Conservation (phyloP, 1,284 basidiomycete species). For the Sporisorium exsertum region DNA sequence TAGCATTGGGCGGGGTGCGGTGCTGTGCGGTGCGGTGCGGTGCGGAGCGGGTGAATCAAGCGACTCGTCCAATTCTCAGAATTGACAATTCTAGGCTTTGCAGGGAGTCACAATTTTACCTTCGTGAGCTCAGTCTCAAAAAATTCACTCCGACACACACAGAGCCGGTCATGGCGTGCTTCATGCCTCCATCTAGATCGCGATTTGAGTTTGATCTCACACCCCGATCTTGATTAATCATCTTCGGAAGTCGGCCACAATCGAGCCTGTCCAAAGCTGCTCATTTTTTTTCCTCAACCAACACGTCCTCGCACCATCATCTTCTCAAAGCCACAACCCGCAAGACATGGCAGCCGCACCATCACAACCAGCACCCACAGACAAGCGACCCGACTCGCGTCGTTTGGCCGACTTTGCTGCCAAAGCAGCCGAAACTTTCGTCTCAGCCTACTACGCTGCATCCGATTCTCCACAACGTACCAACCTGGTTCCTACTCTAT, state of each 20-base stretch:
- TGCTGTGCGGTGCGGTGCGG: background rate
- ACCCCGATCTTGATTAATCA: background rate
- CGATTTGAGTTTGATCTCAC: too few relatives aligned
- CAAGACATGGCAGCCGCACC: constrained; percentile 9
- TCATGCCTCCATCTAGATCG: constrained; percentile 3
- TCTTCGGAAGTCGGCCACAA: constrained; percentile 23
- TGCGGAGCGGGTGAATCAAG: constrained; percentile 3
- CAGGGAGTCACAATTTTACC: background rate
- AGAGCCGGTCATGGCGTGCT: constrained; percentile 20
- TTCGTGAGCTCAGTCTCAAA: background rate
- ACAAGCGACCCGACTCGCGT: constrained; percentile 37
- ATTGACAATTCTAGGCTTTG: background rate
- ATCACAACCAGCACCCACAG: background rate
- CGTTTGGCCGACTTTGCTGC: constrained; percentile 58
- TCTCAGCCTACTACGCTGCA: constrained; percentile 66
- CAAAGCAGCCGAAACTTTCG: constrained; percentile 66
- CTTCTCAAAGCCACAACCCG: background rate
- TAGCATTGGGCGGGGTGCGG: background rate
- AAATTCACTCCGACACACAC: background rate
- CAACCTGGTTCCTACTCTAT: constrained; percentile 63
- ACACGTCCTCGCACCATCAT: background rate
- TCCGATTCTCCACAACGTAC: constrained; percentile 65
- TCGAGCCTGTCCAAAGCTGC: constrained; percentile 15
- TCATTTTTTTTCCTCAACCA: background rate
- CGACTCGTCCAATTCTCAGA: background rate